Base-by-base conservation (phyloP, 805 yeast genomes). In the Yamadazyma endophytica region DNA sequence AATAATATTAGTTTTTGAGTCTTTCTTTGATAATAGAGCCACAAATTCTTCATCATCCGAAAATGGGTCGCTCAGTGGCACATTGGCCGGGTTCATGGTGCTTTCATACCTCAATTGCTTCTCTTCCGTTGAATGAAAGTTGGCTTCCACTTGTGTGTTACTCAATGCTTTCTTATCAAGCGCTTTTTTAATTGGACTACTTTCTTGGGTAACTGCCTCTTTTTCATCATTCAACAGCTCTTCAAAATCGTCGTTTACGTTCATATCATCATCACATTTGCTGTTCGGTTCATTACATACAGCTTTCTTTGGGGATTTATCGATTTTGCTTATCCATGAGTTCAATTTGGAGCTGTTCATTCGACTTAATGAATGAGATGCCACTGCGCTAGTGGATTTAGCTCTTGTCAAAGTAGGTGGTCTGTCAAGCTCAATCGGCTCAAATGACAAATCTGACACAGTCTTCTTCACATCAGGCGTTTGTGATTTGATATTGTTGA, bases 361-460 rank as follows among this genome's bases (percentile, higher is more conserved):
- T n/a, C n/a, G n/a, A n/a, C n/a, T n/a, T n/a, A n/a, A 19, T 19
- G 21, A 19, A 8, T 9, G 21, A 19, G 21, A 8, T 19, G 21
- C 21, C 21, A 9, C 21, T n/a, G n/a, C 40, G 5, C 61, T 68
- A 30, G 56, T 47, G 0, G 72, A 61, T 35, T 59, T 64, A 15
- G 70, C 47, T 32, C 73, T 54, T 25, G 37, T 36, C 8, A 70
- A 42, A 9, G 61, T 47, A 2, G 71, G 71, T 7, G 64, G 50
- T 13, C n/a, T 20, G 8, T n/a, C 20, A 12, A 4, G 28, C 14
- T 13, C 17, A 9, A 13, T 26, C 17, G 12, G 23, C 17, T 28
- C 29, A 17, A 40, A 40, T 4, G 51, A 46, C 4, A 51, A 33
- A 21, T 62, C 67, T 3, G 66, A 59, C 4, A 43, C 40, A 3